A percentile compares a stretch with the other conserved stretches of the same genome.
These are phyloP conservation scores for Podaxis rugospora DNA, from an alignment of 768 basidiomycete species.

Conservation along the genomic window DNA sequence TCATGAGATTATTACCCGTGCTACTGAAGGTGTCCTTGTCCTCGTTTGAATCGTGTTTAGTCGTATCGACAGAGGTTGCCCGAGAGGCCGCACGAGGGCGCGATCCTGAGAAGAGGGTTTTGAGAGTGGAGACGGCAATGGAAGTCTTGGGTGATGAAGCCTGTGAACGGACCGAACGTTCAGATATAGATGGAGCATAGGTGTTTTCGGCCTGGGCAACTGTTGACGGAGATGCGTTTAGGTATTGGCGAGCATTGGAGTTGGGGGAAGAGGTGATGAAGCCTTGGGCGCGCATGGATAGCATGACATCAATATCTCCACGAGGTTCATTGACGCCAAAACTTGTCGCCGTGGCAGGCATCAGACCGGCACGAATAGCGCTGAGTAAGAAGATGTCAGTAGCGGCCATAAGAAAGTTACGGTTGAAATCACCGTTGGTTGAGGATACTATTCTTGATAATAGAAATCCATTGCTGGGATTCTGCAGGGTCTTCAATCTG, in stretches of 20 bases:
- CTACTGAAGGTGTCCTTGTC: conserved; percentile 49
- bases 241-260: conserved; percentile 16
- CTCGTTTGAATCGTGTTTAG: conserved; percentile 30
- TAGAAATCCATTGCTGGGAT: conserved; percentile 72
- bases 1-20: conserved; percentile 50
- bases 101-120: conserved; percentile 48
- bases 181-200: conserved; percentile 44
- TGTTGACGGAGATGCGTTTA: conserved; percentile 23
- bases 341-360: conserved; percentile 30
- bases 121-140: conserved; percentile 51
- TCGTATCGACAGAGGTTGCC: conserved; percentile 39
- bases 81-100: conserved; percentile 58
- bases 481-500: conserved; percentile 59
- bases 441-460: conserved; percentile 69
- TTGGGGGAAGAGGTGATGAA: conserved; percentile 31
- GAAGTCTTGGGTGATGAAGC: conserved; percentile 34
- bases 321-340: conserved; percentile 54
- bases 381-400: conserved; percentile 29
- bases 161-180: conserved; percentile 40
- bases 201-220: conserved; percentile 27
- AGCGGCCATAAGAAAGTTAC: background rate
- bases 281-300: conserved; percentile 73
- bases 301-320: conserved; percentile 81
- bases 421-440: conserved; percentile 51
- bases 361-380: conserved; percentile 65